These are phyloP conservation scores for Fennellomyces sp. DNA, from an alignment of 371 early-diverging fungal species.

Conservation along the genomic window DNA sequence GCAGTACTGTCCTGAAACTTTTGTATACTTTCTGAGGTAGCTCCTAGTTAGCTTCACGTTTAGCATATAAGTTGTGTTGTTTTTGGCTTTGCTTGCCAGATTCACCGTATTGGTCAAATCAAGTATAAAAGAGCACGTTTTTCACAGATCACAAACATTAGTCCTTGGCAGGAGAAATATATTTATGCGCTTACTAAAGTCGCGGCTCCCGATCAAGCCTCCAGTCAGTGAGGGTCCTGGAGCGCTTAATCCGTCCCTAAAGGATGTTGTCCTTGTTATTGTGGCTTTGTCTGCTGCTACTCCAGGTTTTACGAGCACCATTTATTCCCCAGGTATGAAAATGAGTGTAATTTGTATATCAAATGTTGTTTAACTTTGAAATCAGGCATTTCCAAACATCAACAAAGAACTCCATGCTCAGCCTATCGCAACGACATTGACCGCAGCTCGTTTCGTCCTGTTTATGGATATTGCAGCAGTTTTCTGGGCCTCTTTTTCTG, in stretches of 20 bases:
- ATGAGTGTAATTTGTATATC: background rate
- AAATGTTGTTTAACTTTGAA: background rate
- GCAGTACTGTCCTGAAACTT: too few species aligned
- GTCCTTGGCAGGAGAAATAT: too few species aligned
- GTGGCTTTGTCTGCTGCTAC: constrained; percentile 16
- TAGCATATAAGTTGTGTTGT: too few species aligned
- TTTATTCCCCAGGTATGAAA: constrained; percentile 24
- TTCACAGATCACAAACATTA: too few species aligned
- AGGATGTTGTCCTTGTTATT: constrained; percentile 20
- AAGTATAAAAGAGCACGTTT: too few species aligned
- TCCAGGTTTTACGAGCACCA: constrained; percentile 29
- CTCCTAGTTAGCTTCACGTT: too few species aligned
- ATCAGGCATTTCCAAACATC: constrained; percentile 3
- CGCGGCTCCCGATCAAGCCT: constrained; percentile 20
- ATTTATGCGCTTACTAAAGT: background rate
- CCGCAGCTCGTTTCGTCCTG: background rate
- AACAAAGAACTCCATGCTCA: background rate
- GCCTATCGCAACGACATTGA: background rate
- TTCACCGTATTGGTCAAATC: too few species aligned
- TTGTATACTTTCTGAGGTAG: too few species aligned
- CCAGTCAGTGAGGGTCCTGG: constrained; percentile 31
- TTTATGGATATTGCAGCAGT: background rate
- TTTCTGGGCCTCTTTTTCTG: background rate
- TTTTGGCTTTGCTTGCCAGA: too few species aligned
- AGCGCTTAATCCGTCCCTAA: constrained; percentile 4